Base-by-base conservation (phyloP, 345 rosid genomes). In the Sapria himalayana region DNA sequence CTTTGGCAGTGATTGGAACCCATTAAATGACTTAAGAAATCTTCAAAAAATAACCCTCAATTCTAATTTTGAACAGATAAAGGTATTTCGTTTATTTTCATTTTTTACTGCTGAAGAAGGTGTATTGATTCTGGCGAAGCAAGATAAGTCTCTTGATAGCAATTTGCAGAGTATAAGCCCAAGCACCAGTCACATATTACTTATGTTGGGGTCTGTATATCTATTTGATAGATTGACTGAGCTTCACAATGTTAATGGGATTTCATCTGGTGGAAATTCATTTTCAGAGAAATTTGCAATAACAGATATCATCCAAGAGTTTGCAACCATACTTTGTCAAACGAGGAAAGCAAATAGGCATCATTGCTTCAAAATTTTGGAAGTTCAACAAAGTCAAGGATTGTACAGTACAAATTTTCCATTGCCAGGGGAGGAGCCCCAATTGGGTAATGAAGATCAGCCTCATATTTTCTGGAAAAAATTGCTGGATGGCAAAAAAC, bases 121-220 rank as follows among this genome's bases (percentile, higher is more conserved):
- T 52, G 57, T 51, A 39, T 59, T 89, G 61, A 60, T 79, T 52
- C 61, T 77, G 50, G 78, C 91, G 37, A 72, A 66, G 65, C 66
- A 71, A 45, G 66, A 55, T 43, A 71, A 59, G 52, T 35, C 48
- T 37, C 52, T 59, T 34, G 72, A 73, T 39, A 55, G 57, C 53
- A 48, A 43, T 44, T 19, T 55, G 9, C 78, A 69, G 61, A 62
- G 51, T 48, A 51, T 64, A 55, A 65, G 20, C 55, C 65, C 59
- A 10, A 21, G 40, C 49, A 54, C 56, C 37, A 54, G 52, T 36
- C 94, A 82, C 22, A 48, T 40, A 51, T 62, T 89, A 53, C 84
- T 89, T 22, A 82, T 72, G 78, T 77, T 91, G 93, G 92, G 93
- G 24, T 76, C 85, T 25, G 51, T 73, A 18, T 50, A 65, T 64